Percentiles rank a stretch among this genome's conserved stretches.
phyloP scores from a whole-genome alignment of 768 basidiomycete genomes.

The Russula vinacea region DNA sequence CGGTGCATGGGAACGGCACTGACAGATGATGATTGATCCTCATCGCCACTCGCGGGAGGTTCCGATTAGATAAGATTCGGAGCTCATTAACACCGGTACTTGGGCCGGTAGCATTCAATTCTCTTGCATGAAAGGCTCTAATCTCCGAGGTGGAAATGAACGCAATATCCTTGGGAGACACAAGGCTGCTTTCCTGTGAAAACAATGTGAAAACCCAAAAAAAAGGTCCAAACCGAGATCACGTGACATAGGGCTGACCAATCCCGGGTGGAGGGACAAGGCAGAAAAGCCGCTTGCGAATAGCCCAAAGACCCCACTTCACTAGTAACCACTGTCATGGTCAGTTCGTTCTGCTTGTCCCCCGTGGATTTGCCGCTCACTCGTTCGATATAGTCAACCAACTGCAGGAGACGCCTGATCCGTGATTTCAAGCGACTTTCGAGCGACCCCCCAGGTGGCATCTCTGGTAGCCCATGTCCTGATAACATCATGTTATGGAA shows the following conservation, averaged over 20 bases:
- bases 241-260: constrained; percentile 21
- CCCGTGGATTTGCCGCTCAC: background rate
- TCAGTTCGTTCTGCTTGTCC: constrained; percentile 2
- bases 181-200: background rate
- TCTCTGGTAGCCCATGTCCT: constrained; percentile 93
- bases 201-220: background rate
- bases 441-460: constrained; percentile 91
- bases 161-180: background rate
- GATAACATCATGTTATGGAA: constrained; percentile 99
- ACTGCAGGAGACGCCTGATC: constrained; percentile 91
- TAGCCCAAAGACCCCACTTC: constrained; percentile 12
- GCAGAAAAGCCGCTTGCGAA: constrained; percentile 18
- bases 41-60: constrained; percentile 1
- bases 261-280: background rate
- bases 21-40: background rate
- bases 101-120: background rate
- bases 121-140: background rate
- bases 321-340: constrained; percentile 27
- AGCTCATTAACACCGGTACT: background rate
- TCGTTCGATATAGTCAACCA: constrained; percentile 66
- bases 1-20: background rate
- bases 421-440: constrained; percentile 97
- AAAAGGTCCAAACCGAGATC: background rate
- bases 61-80: constrained; percentile 11
- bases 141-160: constrained; percentile 7